Evolutionary conservation across 2,329 filamentous ascomycete genomes (phyloP).

Genomic region (Aspergillus sp.): DNA sequence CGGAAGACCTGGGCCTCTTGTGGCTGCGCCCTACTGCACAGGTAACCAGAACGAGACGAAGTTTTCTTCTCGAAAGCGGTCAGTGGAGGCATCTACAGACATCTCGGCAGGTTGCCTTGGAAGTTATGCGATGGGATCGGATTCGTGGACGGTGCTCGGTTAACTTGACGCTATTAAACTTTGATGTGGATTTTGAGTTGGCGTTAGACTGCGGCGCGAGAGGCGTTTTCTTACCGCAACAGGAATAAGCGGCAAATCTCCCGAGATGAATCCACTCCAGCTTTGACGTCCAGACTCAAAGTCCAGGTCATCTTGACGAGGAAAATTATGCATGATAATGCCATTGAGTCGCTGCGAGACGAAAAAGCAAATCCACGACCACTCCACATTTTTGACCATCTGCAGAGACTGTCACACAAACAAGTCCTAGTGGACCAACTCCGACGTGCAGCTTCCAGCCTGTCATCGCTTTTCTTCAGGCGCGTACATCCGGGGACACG

Average conservation of each 20-base stretch:
- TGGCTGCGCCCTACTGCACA: not conserved
- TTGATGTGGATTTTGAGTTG: not conserved
- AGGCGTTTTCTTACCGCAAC: too few relatives aligned
- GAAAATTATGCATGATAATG: not conserved
- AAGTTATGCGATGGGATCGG: too few relatives aligned
- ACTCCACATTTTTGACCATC: not conserved
- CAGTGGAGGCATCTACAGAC: not conserved
- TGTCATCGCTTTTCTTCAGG: not conserved
- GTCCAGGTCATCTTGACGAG: not conserved
- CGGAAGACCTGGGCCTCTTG: not conserved
- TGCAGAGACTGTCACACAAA: not conserved
- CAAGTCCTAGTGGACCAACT: not conserved
- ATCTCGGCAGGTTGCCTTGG: too few relatives aligned
- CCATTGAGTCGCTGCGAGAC: not conserved
- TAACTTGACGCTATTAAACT: not conserved
- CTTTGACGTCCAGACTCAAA: too few relatives aligned
- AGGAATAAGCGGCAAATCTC: too few relatives aligned
- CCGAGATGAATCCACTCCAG: too few relatives aligned
- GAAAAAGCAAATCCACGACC: not conserved
- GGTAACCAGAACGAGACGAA: not conserved
- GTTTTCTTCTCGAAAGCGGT: not conserved
- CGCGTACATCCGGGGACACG: not conserved
- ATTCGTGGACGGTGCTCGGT: not conserved
- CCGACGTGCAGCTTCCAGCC: not conserved
- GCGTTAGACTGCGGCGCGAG: not conserved